Conservation (phyloP, 371 early-diverging fungal species). For the Thermomucor indicae-seudaticae region DNA sequence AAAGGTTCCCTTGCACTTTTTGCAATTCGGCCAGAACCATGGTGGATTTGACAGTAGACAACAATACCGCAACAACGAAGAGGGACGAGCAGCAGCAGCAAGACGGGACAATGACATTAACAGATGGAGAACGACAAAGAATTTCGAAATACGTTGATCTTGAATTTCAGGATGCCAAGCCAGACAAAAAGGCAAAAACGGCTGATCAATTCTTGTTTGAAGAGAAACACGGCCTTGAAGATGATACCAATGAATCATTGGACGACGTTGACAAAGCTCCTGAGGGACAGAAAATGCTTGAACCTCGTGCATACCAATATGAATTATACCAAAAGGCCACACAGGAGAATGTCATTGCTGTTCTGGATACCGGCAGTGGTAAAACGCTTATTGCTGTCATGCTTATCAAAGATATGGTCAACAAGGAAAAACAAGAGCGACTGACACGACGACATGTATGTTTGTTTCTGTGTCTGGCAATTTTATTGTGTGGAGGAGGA, state of each 20-base stretch:
- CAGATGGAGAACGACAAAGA: constrained; percentile 14
- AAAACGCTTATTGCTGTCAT: constrained; percentile 88
- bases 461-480: neutral
- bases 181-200: constrained; percentile 16
- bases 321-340: constrained; percentile 68
- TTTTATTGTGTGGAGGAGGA: no score
- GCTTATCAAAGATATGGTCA: constrained; percentile 72
- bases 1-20: no score
- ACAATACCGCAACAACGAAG: no score
- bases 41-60: no score
- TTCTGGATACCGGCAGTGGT: constrained; percentile 92
- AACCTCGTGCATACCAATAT: constrained; percentile 78
- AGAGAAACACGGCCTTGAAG: constrained; percentile 22
- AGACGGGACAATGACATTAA: no score
- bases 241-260: constrained; percentile 6
- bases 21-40: no score
- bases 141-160: constrained; percentile 31
- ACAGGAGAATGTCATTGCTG: constrained; percentile 74
- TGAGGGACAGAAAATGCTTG: constrained; percentile 3
- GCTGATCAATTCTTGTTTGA: constrained; percentile 19
- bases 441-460: constrained; percentile 31
- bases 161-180: constrained; percentile 22
- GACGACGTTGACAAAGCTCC: constrained; percentile 7
- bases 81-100: no score
- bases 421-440: constrained; percentile 28